Conservation (phyloP, 1,284 basidiomycete species). For the Cerioporus squamosus region DNA sequence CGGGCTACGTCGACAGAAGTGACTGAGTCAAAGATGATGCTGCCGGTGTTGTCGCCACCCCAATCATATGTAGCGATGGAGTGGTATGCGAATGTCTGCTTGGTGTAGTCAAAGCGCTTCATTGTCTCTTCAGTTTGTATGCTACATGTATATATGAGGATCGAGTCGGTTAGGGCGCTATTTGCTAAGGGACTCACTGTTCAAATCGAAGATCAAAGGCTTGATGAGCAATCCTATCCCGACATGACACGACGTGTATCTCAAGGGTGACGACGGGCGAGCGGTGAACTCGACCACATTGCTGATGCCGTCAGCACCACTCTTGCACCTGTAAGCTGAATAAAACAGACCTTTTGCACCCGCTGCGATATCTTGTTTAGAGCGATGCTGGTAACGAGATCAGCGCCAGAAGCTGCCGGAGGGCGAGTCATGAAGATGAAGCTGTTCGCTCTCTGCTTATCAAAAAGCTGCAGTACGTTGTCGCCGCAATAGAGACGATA, state of each 20-base stretch:
- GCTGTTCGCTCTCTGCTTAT: conserved; percentile 53
- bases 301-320: conserved; percentile 40
- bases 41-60: conserved; percentile 31
- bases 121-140: conserved; percentile 60
- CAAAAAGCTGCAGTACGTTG: conserved; percentile 58
- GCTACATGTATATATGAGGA: conserved; percentile 34
- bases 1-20: not conserved
- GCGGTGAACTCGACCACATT: conserved; percentile 59
- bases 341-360: conserved; percentile 50
- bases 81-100: conserved; percentile 43
- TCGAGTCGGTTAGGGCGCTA: not conserved
- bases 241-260: conserved; percentile 69
- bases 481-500: conserved; percentile 61
- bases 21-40: conserved; percentile 15
- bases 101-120: conserved; percentile 51
- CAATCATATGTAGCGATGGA: conserved; percentile 48
- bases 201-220: conserved; percentile 69
- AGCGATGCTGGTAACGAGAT: conserved; percentile 61
- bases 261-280: conserved; percentile 57
- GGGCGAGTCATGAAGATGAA: conserved; percentile 61
- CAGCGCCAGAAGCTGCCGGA: conserved; percentile 46
- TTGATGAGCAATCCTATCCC: conserved; percentile 65
- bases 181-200: conserved; percentile 47
- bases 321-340: not conserved
- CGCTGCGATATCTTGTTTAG: conserved; percentile 59